Evolutionary conservation across 2,329 filamentous ascomycete genomes (phyloP).

Genomic region (Waltergamsia citrina): DNA sequence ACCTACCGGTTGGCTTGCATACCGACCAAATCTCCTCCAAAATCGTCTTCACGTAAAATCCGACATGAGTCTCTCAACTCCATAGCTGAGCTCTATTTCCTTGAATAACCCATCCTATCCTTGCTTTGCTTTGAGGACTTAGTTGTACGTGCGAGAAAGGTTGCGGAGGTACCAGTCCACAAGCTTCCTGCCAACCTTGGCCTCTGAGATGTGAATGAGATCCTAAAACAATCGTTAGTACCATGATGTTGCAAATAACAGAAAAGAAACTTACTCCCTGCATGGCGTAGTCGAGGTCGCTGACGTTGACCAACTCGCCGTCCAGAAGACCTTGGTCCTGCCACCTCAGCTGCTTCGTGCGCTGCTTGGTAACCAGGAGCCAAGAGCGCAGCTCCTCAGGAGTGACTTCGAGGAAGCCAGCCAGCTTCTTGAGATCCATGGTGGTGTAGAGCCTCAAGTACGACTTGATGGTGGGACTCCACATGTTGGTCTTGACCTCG

Average conservation of each 20-base stretch:
- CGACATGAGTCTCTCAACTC: no score
- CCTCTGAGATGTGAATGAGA: conserved; percentile 96
- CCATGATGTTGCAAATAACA: conserved; percentile 10
- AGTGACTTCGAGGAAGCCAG: conserved; percentile 92
- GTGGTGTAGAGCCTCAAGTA: conserved; percentile 99
- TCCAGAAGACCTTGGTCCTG: conserved; percentile 79
- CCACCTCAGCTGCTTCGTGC: conserved; percentile 93
- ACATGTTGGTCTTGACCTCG: conserved; percentile 99
- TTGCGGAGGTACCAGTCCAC: conserved; percentile 99
- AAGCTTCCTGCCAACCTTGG: conserved; percentile 92
- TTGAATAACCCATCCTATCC: no score
- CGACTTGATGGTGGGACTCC: conserved; percentile 93
- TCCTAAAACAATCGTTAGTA: conserved; percentile 45
- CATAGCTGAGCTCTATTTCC: not conserved
- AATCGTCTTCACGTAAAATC: no score
- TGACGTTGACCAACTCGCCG: conserved; percentile 85
- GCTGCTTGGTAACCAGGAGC: conserved; percentile 97
- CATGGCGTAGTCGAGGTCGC: conserved; percentile 94
- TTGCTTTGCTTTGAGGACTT: conserved; percentile 6
- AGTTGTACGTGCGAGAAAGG: conserved; percentile 83
- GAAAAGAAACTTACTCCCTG: conserved; percentile 61
- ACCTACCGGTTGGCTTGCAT: conserved; percentile 21
- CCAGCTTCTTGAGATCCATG: conserved; percentile 97
- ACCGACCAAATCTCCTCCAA: conserved; percentile 12
- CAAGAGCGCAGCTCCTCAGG: conserved; percentile 92